These are phyloP conservation scores for Verbena officinalis DNA, from an alignment of 257 asterid genomes.

Conservation along the genomic window DNA sequence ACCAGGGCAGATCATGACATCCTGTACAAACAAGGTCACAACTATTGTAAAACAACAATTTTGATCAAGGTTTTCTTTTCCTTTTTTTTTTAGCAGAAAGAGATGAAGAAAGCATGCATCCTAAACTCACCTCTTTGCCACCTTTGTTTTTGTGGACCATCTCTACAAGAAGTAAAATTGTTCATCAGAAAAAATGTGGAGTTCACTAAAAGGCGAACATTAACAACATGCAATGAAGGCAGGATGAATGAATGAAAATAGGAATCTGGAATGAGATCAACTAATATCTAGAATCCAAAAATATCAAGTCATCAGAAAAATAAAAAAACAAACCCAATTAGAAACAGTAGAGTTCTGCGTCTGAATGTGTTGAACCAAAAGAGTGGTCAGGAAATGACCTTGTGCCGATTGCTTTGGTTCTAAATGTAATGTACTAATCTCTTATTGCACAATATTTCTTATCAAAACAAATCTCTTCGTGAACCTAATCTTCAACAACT, in stretches of 20 bases:
- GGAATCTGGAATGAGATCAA: not conserved
- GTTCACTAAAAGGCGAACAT: constrained; percentile 11
- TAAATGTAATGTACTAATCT: not conserved
- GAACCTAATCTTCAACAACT: not conserved
- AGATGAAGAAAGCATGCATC: constrained; percentile 11
- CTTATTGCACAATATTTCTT: not conserved
- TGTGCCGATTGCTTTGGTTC: constrained; percentile 2
- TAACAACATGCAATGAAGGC: constrained; percentile 12
- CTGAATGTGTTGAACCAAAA: not conserved
- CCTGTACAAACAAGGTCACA: constrained; percentile 49
- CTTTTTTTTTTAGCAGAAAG: constrained; percentile 6
- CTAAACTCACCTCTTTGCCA: constrained; percentile 50
- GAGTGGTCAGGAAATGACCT: not conserved
- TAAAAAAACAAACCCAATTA: not conserved
- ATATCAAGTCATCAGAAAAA: not conserved
- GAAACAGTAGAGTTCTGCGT: not conserved
- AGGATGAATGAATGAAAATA: not conserved
- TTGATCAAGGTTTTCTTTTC: not conserved
- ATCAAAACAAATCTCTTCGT: not conserved
- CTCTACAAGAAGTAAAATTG: constrained; percentile 56
- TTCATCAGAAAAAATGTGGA: constrained; percentile 31
- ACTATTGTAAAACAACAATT: constrained; percentile 11
- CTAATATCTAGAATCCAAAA: not conserved
- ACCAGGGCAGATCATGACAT: constrained; percentile 59
- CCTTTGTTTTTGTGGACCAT: constrained; percentile 54